phyloP scores from a whole-genome alignment of 441 rosid species.

The Gossypium davidsonii region DNA sequence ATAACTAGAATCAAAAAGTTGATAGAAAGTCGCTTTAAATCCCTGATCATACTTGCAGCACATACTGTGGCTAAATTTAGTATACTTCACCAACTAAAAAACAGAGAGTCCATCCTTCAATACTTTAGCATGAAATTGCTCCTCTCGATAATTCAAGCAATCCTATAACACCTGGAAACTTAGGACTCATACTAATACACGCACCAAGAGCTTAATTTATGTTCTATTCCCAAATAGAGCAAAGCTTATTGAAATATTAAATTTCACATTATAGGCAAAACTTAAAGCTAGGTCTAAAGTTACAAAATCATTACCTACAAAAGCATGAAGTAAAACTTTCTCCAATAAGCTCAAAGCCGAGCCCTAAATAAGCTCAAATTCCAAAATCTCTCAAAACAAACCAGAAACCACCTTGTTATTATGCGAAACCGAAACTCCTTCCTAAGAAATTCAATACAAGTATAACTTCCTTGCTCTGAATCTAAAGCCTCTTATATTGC shows the following conservation, averaged over 20 bases:
- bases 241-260: conserved; percentile 3
- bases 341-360: background rate
- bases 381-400: background rate
- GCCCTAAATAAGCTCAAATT: background rate
- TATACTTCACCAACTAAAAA: background rate
- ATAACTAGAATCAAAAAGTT: background rate
- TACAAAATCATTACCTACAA: background rate
- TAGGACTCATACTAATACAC: background rate
- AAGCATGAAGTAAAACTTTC: background rate
- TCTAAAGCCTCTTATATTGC: background rate
- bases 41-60: background rate
- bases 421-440: background rate
- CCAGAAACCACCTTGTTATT: background rate
- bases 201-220: background rate
- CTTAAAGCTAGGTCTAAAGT: background rate
- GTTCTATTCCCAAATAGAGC: background rate
- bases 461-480: background rate
- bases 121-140: background rate
- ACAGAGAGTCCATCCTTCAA: background rate
- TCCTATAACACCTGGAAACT: background rate
- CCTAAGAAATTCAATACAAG: background rate
- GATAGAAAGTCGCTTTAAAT: background rate
- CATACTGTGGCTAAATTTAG: background rate
- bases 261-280: background rate
- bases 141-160: background rate